These are phyloP conservation scores for Diaporthe citrichinensis DNA, from an alignment of 2,329 filamentous ascomycete genomes.

Conservation along the genomic window DNA sequence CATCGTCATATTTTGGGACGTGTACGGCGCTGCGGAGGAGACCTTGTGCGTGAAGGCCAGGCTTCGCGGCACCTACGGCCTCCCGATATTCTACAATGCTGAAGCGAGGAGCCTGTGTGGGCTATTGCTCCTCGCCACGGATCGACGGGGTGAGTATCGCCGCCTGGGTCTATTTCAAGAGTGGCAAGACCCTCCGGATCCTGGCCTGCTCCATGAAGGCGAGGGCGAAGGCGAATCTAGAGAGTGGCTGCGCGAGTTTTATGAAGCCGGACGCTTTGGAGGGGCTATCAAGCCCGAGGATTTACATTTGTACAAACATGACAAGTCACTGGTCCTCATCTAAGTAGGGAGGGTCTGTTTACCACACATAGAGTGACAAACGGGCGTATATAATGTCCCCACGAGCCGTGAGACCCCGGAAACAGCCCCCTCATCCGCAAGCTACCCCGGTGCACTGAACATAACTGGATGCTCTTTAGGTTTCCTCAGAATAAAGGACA, in stretches of 20 bases:
- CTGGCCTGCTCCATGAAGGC: neutral
- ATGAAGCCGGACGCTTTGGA: neutral
- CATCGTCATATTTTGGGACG: neutral
- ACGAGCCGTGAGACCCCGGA: neutral
- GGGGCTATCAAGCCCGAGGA: neutral
- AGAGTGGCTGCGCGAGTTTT: neutral
- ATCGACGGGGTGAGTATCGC: neutral
- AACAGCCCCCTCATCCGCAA: neutral
- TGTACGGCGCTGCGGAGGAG: neutral
- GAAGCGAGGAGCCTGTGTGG: neutral
- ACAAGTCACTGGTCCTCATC: neutral
- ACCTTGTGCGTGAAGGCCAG: neutral
- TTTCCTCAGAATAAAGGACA: neutral
- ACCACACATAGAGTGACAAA: neutral
- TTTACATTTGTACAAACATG: neutral
- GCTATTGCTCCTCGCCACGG: neutral
- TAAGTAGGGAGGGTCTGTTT: neutral
- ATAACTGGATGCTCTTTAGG: neutral
- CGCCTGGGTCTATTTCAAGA: neutral
- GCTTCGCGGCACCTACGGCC: neutral
- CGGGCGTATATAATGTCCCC: neutral
- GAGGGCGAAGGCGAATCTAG: neutral
- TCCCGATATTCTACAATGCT: neutral
- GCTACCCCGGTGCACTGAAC: neutral
- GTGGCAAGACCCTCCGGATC: neutral